phyloP scores from a whole-genome alignment of 768 basidiomycete genomes.

The Gymnopilus junonius region DNA sequence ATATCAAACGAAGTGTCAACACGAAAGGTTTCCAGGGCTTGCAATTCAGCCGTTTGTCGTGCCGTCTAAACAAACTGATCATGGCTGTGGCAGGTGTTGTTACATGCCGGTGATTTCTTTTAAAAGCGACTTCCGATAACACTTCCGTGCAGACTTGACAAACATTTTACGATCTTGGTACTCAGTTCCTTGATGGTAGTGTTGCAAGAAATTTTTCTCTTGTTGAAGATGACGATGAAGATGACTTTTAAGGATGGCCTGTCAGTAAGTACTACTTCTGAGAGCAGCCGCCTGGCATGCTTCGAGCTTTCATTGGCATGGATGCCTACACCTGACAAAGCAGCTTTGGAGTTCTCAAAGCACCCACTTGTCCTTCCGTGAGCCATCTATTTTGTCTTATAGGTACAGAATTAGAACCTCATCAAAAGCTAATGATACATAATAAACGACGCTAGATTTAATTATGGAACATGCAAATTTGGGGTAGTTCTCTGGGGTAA shows the following conservation, averaged over 20 bases:
- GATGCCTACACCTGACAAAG: neutral
- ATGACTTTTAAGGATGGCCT: no score
- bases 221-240: neutral
- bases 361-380: constrained; percentile 1
- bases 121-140: neutral
- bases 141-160: neutral
- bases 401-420: neutral
- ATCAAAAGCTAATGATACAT: neutral
- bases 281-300: neutral
- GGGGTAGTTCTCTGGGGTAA: neutral
- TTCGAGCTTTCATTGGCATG: neutral
- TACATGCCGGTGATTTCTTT: neutral
- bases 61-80: neutral
- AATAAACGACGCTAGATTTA: neutral
- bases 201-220: neutral
- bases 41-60: neutral
- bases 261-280: neutral
- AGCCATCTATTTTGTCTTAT: neutral
- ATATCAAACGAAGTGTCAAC: neutral
- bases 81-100: neutral
- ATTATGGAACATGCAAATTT: neutral
- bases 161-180: neutral
- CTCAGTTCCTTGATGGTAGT: constrained; percentile 3
- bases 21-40: neutral
- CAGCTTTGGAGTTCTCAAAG: neutral